phyloP scores from a whole-genome alignment of 192 early-diverging fungal genomes.

The Gigaspora rosea region DNA sequence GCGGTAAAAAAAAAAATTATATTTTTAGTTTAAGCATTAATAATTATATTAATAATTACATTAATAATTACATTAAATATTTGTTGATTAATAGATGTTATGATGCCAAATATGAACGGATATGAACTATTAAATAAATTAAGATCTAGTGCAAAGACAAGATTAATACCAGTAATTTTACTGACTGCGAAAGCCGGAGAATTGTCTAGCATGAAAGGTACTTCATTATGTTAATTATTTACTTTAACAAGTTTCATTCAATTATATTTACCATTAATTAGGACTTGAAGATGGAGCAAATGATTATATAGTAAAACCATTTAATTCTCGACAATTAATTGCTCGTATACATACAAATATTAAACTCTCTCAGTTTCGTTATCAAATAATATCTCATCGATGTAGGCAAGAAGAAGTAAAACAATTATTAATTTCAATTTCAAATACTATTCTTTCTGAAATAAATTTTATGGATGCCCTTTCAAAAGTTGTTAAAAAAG shows the following conservation, averaged over 20 bases:
- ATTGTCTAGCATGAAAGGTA: constrained; percentile 42
- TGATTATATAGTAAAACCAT: constrained; percentile 59
- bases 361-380: constrained; percentile 45
- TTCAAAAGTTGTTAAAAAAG: constrained; percentile 36
- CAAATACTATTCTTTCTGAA: constrained; percentile 40
- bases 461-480: constrained; percentile 37
- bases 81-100: constrained; percentile 42
- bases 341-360: constrained; percentile 56
- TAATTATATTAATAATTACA: background rate
- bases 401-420: constrained; percentile 42
- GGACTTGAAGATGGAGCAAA: constrained; percentile 60
- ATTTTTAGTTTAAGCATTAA: background rate
- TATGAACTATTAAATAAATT: constrained; percentile 50
- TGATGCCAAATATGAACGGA: constrained; percentile 67
- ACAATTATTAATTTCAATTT: constrained; percentile 44
- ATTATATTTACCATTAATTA: background rate
- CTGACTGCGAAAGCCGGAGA: constrained; percentile 58
- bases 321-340: constrained; percentile 52
- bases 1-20: constrained; percentile 33
- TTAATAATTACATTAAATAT: no score
- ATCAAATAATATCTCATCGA: constrained; percentile 44
- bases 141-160: constrained; percentile 37
- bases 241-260: no score
- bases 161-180: constrained; percentile 57
- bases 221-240: no score